phyloP scores from a whole-genome alignment of 192 early-diverging fungal genomes.

The Chytriomyces hyalinus region DNA sequence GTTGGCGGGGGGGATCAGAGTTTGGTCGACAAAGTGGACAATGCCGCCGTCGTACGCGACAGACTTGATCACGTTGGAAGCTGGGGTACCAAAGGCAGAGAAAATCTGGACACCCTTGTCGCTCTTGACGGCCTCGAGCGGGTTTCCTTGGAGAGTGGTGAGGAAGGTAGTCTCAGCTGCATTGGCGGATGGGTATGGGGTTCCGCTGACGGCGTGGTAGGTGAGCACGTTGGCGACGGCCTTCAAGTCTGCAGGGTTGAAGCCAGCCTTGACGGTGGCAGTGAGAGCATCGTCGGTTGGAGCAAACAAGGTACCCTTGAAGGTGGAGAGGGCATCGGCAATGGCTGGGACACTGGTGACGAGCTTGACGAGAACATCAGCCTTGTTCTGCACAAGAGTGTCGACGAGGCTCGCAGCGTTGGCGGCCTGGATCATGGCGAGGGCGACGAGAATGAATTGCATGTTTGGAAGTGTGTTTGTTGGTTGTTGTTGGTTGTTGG shows the following conservation, averaged over 20 bases:
- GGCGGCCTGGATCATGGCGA: background rate
- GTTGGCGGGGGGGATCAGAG: conserved; percentile 47
- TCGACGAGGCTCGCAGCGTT: conserved; percentile 20
- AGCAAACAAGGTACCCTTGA: conserved; percentile 35
- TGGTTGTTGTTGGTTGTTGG: too few species aligned
- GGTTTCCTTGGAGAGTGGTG: conserved; percentile 24
- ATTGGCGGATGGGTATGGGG: conserved; percentile 7
- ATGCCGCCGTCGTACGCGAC: conserved; percentile 48
- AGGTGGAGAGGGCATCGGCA: conserved; percentile 12
- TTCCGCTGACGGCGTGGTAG: conserved; percentile 31
- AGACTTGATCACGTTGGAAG: conserved; percentile 43
- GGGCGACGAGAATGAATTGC: conserved; percentile 1
- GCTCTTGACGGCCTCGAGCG: background rate
- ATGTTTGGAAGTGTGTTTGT: background rate
- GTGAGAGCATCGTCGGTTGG: conserved; percentile 35
- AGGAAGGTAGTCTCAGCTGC: conserved; percentile 12
- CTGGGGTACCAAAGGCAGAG: conserved; percentile 15
- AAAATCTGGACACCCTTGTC: background rate
- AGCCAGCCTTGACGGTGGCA: conserved; percentile 9
- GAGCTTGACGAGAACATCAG: conserved; percentile 11
- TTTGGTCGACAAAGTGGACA: conserved; percentile 54
- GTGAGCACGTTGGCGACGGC: conserved; percentile 12
- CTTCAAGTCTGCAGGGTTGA: conserved; percentile 9
- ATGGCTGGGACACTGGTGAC: conserved; percentile 19
- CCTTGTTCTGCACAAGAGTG: background rate